Percentiles rank a stretch among this genome's conserved stretches.
phyloP scores from a whole-genome alignment of 1,139 yeast genomes.

The Zygosaccharomyces sapae region DNA sequence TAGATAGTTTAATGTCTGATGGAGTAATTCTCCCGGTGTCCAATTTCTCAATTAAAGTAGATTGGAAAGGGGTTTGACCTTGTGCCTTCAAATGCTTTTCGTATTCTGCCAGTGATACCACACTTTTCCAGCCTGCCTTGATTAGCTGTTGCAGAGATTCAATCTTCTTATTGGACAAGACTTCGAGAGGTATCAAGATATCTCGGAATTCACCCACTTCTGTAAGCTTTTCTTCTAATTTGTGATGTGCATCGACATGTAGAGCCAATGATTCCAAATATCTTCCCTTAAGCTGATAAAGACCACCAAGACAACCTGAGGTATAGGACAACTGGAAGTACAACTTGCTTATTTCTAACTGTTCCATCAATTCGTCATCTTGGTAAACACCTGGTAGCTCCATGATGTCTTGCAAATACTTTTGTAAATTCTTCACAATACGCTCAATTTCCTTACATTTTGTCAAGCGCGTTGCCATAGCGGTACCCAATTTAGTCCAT shows the following conservation, averaged over 20 bases:
- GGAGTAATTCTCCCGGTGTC: conserved; percentile 39
- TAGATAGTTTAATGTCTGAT: conserved; percentile 39
- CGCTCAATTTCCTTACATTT: conserved; percentile 34
- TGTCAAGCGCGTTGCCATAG: conserved; percentile 45
- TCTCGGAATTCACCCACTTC: conserved; percentile 13
- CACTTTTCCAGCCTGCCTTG: conserved; percentile 26
- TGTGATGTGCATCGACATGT: conserved; percentile 26
- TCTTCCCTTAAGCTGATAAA: conserved; percentile 30
- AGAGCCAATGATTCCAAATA: conserved; percentile 33
- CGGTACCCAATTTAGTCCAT: conserved; percentile 31
- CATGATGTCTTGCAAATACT: conserved; percentile 48
- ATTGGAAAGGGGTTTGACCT: conserved; percentile 11
- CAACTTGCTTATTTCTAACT: conserved; percentile 42
- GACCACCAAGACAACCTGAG: conserved; percentile 28
- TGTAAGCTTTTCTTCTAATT: conserved; percentile 16
- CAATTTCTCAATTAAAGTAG: conserved; percentile 48
- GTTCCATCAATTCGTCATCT: conserved; percentile 61
- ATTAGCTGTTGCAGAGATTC: conserved; percentile 17
- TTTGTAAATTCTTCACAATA: conserved; percentile 28
- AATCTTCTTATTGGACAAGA: conserved; percentile 21
- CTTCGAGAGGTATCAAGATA: conserved; percentile 21
- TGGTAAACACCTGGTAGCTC: conserved; percentile 91
- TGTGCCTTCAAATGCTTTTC: conserved; percentile 21
- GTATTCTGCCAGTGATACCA: conserved; percentile 33
- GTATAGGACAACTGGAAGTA: conserved; percentile 25